A percentile compares a stretch with the other conserved stretches of the same genome.
phyloP scores from a whole-genome alignment of 176 grass and related monocot genomes.

The Raddia guianensis region DNA sequence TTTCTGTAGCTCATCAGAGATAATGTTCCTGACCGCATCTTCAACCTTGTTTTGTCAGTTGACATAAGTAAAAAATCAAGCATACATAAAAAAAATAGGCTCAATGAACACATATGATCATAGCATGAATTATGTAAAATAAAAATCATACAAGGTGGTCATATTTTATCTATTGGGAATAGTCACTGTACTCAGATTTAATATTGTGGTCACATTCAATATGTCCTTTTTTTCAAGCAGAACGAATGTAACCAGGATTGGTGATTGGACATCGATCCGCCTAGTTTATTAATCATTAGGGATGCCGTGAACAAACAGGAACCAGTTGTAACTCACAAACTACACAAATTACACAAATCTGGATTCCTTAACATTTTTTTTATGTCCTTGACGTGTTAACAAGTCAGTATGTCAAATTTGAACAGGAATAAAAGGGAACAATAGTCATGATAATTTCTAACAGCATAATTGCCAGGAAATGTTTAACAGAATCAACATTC shows the following conservation, averaged over 20 bases:
- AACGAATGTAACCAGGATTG: background rate
- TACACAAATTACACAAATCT: background rate
- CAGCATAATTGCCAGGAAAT: background rate
- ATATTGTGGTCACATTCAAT: background rate
- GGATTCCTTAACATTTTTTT: background rate
- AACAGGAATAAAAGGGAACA: constrained; percentile 2
- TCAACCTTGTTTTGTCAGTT: constrained; percentile 58
- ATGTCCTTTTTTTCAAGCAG: background rate
- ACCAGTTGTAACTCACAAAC: background rate
- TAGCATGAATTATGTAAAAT: background rate
- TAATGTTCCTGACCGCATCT: constrained; percentile 65
- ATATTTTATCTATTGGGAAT: background rate
- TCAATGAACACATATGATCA: constrained; percentile 1
- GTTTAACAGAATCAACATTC: background rate
- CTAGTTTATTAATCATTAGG: background rate
- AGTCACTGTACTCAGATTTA: constrained; percentile 16
- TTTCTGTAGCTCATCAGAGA: constrained; percentile 91
- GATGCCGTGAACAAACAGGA: background rate
- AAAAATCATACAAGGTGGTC: background rate
- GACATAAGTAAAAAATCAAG: constrained; percentile 22
- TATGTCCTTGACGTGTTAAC: background rate
- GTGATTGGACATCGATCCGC: background rate
- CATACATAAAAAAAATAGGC: constrained; percentile 28
- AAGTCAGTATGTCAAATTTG: constrained; percentile 8
- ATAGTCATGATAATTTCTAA: background rate